A percentile compares a stretch with the other conserved stretches of the same genome.
These are phyloP conservation scores for Aspergillus haitiensis DNA, from an alignment of 495 filamentous ascomycete genomes.

Conservation along the genomic window DNA sequence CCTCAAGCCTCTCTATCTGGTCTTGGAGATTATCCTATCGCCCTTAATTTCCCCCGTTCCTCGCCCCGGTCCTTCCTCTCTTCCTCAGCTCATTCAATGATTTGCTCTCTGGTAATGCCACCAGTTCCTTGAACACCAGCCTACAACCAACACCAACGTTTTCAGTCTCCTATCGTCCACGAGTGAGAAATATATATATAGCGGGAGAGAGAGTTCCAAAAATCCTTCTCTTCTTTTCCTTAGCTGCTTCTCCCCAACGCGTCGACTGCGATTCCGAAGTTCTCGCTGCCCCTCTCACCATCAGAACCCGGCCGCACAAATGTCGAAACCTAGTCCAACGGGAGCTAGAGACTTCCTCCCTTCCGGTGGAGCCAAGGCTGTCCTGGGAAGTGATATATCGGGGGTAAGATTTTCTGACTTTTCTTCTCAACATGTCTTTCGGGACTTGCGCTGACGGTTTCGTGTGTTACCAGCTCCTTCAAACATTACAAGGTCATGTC, in stretches of 20 bases:
- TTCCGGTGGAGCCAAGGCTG: slow-evolving; percentile 24
- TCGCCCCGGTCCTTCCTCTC: too few relatives aligned
- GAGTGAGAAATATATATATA: too few relatives aligned
- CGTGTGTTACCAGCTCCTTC: slow-evolving; percentile 37
- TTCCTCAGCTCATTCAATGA: too few relatives aligned
- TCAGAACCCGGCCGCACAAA: slow-evolving; percentile 8
- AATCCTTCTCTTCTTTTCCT: background rate
- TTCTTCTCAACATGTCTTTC: background rate
- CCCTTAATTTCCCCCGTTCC: too few relatives aligned
- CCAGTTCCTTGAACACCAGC: too few relatives aligned
- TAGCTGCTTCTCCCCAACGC: too few relatives aligned
- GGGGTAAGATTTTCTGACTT: slow-evolving; percentile 32
- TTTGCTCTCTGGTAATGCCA: too few relatives aligned
- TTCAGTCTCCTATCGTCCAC: too few relatives aligned
- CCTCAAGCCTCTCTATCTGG: too few relatives aligned
- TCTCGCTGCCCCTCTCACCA: background rate
- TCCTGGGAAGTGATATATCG: slow-evolving; percentile 28
- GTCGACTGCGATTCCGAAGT: background rate
- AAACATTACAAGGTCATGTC: slow-evolving; percentile 52
- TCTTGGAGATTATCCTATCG: too few relatives aligned
- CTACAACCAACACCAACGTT: too few relatives aligned
- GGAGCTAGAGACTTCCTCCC: slow-evolving; percentile 8
- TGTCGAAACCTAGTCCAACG: slow-evolving; percentile 19
- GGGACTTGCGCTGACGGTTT: slow-evolving; percentile 12
- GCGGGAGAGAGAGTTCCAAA: too few relatives aligned